Conservation (phyloP, 2,329 filamentous ascomycete species). For the Nigrospora osmanthi region DNA sequence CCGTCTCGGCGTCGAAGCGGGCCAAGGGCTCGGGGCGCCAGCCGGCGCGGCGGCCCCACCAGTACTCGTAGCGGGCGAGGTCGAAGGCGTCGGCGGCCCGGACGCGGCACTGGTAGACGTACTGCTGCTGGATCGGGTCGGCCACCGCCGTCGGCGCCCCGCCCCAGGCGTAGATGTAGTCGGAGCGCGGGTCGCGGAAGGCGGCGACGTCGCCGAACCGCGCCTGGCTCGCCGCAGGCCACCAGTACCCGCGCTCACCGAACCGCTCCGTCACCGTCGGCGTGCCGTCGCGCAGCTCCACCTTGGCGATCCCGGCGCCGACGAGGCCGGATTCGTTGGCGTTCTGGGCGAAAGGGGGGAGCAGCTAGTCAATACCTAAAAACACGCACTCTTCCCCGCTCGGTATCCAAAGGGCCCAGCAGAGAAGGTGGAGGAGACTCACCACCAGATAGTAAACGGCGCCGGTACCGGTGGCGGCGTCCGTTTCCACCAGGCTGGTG, state of each 20-base stretch:
- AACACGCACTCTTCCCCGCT: too few species aligned
- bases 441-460: slow-evolving; percentile 29
- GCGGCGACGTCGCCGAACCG: slow-evolving; percentile 29
- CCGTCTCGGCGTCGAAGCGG: slow-evolving; percentile 24
- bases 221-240: slow-evolving; percentile 19
- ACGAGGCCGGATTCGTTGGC: slow-evolving; percentile 22
- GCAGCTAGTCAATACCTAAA: too few species aligned
- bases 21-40: slow-evolving; percentile 23
- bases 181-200: slow-evolving; percentile 27
- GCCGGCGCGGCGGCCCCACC: slow-evolving; percentile 27
- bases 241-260: slow-evolving; percentile 26
- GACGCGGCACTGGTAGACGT: slow-evolving; percentile 29
- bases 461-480: slow-evolving; percentile 15
- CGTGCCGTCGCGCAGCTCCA: slow-evolving; percentile 21
- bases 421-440: slow-evolving; percentile 4
- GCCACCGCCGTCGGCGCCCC: slow-evolving; percentile 23
- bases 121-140: slow-evolving; percentile 14
- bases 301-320: slow-evolving; percentile 26
- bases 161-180: slow-evolving; percentile 29
- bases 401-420: too few species aligned
- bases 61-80: slow-evolving; percentile 25
- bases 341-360: slow-evolving; percentile 7
- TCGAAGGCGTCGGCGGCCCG: slow-evolving; percentile 25
- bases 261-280: slow-evolving; percentile 26
- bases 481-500: slow-evolving; percentile 28